Percentiles rank a stretch among this genome's conserved stretches.
Evolutionary conservation across 2,329 filamentous ascomycete genomes (phyloP).

Genomic region (Sclerotinia trifoliorum): DNA sequence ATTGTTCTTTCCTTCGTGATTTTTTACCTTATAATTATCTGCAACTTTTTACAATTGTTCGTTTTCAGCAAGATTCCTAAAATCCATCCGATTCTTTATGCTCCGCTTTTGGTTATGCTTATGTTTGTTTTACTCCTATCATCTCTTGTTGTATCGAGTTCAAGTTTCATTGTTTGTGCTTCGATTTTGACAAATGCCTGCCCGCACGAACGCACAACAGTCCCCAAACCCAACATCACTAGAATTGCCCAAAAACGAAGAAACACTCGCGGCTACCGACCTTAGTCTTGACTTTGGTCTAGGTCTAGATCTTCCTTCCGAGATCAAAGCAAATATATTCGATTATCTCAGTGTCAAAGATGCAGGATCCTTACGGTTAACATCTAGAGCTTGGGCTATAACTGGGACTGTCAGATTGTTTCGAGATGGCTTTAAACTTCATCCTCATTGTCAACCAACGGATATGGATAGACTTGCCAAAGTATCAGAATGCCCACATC

Average conservation of each 20-base stretch:
- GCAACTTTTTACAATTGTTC: neutral
- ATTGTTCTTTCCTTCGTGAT: neutral
- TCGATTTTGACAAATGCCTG: slow-evolving; percentile 12
- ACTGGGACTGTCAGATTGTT: slow-evolving; percentile 14
- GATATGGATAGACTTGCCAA: slow-evolving; percentile 16
- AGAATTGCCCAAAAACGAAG: neutral
- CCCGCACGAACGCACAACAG: neutral
- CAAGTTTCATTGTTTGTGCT: slow-evolving; percentile 7
- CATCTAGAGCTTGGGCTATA: slow-evolving; percentile 16
- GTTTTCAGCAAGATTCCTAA: neutral
- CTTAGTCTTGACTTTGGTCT: neutral
- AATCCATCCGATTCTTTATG: neutral
- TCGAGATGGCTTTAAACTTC: slow-evolving; percentile 21
- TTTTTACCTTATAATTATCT: neutral
- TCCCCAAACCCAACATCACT: neutral
- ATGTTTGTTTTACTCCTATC: slow-evolving; percentile 2
- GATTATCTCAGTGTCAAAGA: slow-evolving; percentile 8
- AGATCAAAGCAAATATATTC: slow-evolving; percentile 15
- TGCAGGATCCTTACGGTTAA: slow-evolving; percentile 8
- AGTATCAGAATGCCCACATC: slow-evolving; percentile 5
- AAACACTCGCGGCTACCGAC: neutral
- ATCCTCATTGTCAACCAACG: slow-evolving; percentile 17
- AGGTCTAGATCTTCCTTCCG: neutral
- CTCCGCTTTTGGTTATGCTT: neutral
- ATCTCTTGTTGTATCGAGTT: neutral